Percentiles rank a stretch among this genome's conserved stretches.
Evolutionary conservation across 2,329 filamentous ascomycete genomes (phyloP).

Genomic region (Penicillium polonicum): DNA sequence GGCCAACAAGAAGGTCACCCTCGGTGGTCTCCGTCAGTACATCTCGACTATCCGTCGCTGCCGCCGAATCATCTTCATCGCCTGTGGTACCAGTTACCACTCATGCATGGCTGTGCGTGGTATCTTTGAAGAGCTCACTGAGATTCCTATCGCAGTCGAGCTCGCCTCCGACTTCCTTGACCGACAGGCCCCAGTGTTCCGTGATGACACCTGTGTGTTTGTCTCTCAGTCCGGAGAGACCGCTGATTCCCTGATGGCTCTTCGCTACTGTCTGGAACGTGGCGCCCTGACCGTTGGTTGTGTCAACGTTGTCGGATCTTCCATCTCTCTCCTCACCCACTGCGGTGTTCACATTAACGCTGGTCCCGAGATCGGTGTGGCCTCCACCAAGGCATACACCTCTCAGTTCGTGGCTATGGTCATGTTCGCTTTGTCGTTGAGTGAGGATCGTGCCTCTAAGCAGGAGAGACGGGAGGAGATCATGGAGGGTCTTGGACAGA

Average conservation of each 20-base stretch:
- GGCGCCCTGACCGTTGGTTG: slow-evolving; percentile 96
- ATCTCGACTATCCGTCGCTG: slow-evolving; percentile 95
- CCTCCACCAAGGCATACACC: slow-evolving; percentile 98
- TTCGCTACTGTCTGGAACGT: slow-evolving; percentile 96
- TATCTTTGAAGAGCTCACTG: slow-evolving; percentile 94
- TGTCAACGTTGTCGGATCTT: slow-evolving; percentile 97
- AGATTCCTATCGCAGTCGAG: slow-evolving; percentile 96
- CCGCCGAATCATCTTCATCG: slow-evolving; percentile 97
- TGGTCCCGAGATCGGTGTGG: slow-evolving; percentile 96
- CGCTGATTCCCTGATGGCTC: slow-evolving; percentile 93
- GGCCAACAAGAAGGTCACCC: slow-evolving; percentile 89
- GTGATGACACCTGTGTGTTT: slow-evolving; percentile 98
- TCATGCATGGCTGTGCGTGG: slow-evolving; percentile 99
- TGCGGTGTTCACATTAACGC: slow-evolving; percentile 99
- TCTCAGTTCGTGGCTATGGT: slow-evolving; percentile 99
- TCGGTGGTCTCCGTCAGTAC: slow-evolving; percentile 94
- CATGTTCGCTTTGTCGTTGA: slow-evolving; percentile 96
- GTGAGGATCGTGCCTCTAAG: slow-evolving; percentile 96
- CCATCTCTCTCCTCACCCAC: slow-evolving; percentile 97
- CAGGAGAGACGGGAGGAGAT: slow-evolving; percentile 88
- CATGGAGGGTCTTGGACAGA: slow-evolving; percentile 83
- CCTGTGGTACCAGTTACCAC: slow-evolving; percentile 97
- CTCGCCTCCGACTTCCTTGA: slow-evolving; percentile 98
- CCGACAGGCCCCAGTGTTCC: slow-evolving; percentile 94
- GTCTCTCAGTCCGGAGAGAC: slow-evolving; percentile 99